Base-by-base conservation (phyloP, 257 asterid species). In the Jacaranda mimosifolia region DNA sequence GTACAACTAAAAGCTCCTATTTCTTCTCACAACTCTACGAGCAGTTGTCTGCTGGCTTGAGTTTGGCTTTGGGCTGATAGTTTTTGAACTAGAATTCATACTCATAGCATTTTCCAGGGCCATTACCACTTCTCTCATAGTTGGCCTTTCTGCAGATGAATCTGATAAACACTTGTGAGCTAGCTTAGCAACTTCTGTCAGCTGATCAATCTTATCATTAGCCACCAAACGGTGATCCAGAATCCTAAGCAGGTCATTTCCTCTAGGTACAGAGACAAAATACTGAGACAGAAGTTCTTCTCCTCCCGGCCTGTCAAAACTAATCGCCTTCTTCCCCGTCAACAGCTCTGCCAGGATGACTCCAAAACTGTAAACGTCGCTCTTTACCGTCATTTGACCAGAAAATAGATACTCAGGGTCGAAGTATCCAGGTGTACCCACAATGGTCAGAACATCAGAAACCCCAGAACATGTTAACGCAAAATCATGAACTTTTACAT, bases 301-400 rank as follows among this genome's bases (percentile, higher is more conserved):
- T 68, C 72, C 81, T 63, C 51, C 14, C 11, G 70, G 58, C 69
- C 77, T 63, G 15, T 51, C 70, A 57, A 35, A 35, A 21, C 38
- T 53, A 19, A 52, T 17, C 6, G 32, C 74, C 10, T 63, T 13
- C 72, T 65, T 48, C 43, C 81, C 77, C 1, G 83, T 77, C 81
- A 84, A 70, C 12, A 77, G 65, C 81, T 78, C 83, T 1, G 73
- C 77, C 48, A 74, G 21, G 17, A 81, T 52, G 9, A 80, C 60
- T 19, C 85, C 85, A 5, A 77, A 80, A 71, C 79, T 51, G 12
- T 80, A 80, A 17, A 84, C 83, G 18, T 77, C 85, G 0, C 57
- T 81, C 63, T 77, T 73, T 49, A 46, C 72, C 7, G 80, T 79
- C 32, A 43, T 7, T n/a, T 9, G n/a, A 53, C 79, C 79, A 0